phyloP scores from a whole-genome alignment of 2,329 filamentous ascomycete species.

The Lomentospora prolificans region DNA sequence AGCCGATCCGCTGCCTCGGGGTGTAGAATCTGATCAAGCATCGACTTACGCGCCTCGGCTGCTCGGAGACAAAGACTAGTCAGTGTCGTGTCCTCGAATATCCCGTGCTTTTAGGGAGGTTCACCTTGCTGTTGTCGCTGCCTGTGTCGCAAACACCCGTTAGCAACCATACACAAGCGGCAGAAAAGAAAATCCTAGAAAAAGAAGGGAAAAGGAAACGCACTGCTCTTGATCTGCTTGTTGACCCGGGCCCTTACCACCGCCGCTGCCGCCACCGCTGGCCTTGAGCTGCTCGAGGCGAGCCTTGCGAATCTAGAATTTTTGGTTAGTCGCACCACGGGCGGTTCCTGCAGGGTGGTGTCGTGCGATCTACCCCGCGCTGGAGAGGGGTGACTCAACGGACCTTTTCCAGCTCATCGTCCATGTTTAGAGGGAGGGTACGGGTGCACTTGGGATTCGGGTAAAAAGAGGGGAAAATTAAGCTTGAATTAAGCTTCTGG shows the following conservation, averaged over 20 bases:
- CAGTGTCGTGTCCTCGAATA: neutral
- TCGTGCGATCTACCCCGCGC: neutral
- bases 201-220: neutral
- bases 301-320: constrained; percentile 69
- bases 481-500: too few species aligned
- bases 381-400: neutral
- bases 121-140: constrained; percentile 8
- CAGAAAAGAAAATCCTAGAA: neutral
- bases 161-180: neutral
- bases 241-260: too few species aligned
- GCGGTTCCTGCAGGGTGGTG: constrained; percentile 6
- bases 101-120: neutral
- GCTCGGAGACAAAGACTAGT: constrained; percentile 6
- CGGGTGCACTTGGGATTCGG: neutral
- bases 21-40: constrained; percentile 87
- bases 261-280: constrained; percentile 41
- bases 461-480: neutral
- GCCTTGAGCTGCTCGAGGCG: constrained; percentile 89
- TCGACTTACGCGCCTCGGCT: constrained; percentile 62
- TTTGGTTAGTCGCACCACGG: neutral
- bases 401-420: constrained; percentile 34
- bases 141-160: neutral
- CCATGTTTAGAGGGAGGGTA: constrained; percentile 20
- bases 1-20: constrained; percentile 89
- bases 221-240: constrained; percentile 52